These are phyloP conservation scores for Citrus reticulata DNA, from an alignment of 345 rosid species.

Conservation along the genomic window DNA sequence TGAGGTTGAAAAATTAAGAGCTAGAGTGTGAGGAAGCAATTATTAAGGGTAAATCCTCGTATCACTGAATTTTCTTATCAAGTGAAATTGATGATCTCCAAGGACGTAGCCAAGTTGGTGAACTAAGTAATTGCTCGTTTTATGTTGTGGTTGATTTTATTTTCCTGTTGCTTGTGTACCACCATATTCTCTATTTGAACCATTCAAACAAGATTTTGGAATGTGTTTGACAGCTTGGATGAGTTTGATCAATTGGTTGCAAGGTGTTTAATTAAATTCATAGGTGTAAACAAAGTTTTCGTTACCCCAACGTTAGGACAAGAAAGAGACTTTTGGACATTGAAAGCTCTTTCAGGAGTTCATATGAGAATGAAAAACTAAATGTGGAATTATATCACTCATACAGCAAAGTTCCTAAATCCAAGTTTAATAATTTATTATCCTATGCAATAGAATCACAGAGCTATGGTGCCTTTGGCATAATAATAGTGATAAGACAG, in stretches of 20 bases:
- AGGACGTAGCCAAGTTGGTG: no score
- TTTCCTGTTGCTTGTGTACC: neutral
- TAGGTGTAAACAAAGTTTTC: neutral
- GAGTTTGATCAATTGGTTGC: neutral
- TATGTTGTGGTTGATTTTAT: neutral
- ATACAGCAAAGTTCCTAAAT: neutral
- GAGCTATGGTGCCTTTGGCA: neutral
- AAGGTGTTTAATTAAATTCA: neutral
- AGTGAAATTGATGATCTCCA: no score
- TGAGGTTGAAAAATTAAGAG: no score
- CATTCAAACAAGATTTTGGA: neutral
- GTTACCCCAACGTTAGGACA: neutral
- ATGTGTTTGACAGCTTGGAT: neutral
- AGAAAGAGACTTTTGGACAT: neutral
- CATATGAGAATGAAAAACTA: neutral
- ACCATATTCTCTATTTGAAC: neutral
- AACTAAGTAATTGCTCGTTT: neutral
- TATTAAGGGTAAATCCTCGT: no score
- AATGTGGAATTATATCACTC: neutral
- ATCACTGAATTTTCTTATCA: no score
- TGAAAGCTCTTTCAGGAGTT: neutral
- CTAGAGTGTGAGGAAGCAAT: no score
- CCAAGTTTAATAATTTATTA: slow-evolving; percentile 3
- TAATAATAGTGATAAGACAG: neutral
- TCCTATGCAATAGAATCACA: neutral